Conservation (phyloP, 1,284 basidiomycete species). For the Irpex sp. region DNA sequence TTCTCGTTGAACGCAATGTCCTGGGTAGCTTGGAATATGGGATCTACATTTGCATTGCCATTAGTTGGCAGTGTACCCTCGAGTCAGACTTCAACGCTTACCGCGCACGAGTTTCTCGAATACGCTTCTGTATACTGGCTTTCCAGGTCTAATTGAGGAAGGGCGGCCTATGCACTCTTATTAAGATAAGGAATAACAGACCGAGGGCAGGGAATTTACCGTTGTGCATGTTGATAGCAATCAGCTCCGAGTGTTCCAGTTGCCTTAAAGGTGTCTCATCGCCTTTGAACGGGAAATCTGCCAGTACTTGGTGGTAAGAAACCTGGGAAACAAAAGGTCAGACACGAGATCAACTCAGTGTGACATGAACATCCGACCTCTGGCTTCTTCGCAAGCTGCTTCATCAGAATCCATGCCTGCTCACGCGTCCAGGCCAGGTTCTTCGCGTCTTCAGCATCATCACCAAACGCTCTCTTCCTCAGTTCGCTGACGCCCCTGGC, state of each 20-base stretch:
- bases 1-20: slow-evolving; percentile 80
- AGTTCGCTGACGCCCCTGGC: slow-evolving; percentile 77
- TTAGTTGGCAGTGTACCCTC: background rate
- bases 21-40: slow-evolving; percentile 78
- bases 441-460: slow-evolving; percentile 86
- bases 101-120: slow-evolving; percentile 80
- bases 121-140: slow-evolving; percentile 85
- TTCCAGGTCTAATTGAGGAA: slow-evolving; percentile 82
- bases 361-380: slow-evolving; percentile 48
- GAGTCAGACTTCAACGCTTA: slow-evolving; percentile 22
- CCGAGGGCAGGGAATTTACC: slow-evolving; percentile 38
- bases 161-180: slow-evolving; percentile 63
- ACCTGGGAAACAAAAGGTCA: slow-evolving; percentile 40
- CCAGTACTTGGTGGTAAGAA: slow-evolving; percentile 79
- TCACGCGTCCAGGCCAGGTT: slow-evolving; percentile 79
- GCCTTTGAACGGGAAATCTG: slow-evolving; percentile 90
- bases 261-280: slow-evolving; percentile 79
- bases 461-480: slow-evolving; percentile 90
- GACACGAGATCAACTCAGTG: background rate
- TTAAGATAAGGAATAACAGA: background rate
- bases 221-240: slow-evolving; percentile 74
- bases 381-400: slow-evolving; percentile 62
- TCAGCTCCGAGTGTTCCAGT: slow-evolving; percentile 90
- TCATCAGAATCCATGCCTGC: slow-evolving; percentile 87
- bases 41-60: slow-evolving; percentile 42